These are phyloP conservation scores for Lentinula novae-zelandiae DNA, from an alignment of 1,284 basidiomycete genomes.

Conservation along the genomic window DNA sequence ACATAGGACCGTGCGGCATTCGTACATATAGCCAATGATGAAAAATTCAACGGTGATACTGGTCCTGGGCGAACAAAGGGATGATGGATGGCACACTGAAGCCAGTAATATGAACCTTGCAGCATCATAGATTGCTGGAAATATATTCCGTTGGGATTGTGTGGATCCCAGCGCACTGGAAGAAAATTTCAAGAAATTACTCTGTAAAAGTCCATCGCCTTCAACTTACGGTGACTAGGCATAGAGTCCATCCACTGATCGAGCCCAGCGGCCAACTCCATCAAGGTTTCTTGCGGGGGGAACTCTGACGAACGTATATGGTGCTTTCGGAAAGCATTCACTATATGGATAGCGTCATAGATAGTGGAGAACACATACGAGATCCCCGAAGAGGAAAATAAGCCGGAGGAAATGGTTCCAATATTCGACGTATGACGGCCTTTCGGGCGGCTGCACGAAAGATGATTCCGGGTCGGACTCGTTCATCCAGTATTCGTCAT, in stretches of 20 bases:
- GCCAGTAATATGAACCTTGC: constrained; percentile 55
- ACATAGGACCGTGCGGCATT: constrained; percentile 44
- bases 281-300: constrained; percentile 45
- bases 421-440: constrained; percentile 4
- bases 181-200: neutral
- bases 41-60: constrained; percentile 30
- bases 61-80: constrained; percentile 40
- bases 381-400: neutral
- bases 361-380: neutral
- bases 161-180: constrained; percentile 61
- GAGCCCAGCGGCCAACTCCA: constrained; percentile 52
- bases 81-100: constrained; percentile 49
- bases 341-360: neutral
- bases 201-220: neutral
- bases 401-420: constrained; percentile 7
- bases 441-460: constrained; percentile 4
- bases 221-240: constrained; percentile 41
- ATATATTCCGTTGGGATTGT: constrained; percentile 40
- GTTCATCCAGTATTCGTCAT: constrained; percentile 56
- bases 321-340: constrained; percentile 32
- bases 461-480: constrained; percentile 23
- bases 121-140: constrained; percentile 62
- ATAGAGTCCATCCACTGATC: constrained; percentile 59
- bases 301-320: constrained; percentile 52
- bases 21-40: constrained; percentile 17